Conservation (phyloP, 2,329 filamentous ascomycete genomes). For the Endocalyx cinctus region DNA sequence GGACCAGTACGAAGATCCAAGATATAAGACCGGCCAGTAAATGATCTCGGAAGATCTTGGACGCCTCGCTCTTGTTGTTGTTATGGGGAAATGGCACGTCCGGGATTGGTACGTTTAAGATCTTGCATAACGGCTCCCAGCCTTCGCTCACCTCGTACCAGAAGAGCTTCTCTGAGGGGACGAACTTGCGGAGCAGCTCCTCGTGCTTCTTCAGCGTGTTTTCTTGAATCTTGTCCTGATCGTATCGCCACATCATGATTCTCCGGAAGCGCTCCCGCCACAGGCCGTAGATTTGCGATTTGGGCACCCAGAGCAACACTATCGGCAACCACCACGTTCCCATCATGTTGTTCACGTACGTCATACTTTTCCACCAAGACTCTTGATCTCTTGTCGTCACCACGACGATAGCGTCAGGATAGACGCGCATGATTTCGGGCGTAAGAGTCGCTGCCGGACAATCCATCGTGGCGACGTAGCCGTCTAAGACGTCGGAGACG, state of each 20-base stretch:
- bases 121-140: slow-evolving; percentile 30
- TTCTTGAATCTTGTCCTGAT: slow-evolving; percentile 25
- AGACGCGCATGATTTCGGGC: slow-evolving; percentile 42
- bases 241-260: slow-evolving; percentile 26
- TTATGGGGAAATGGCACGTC: slow-evolving; percentile 31
- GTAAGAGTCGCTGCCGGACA: slow-evolving; percentile 36
- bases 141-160: slow-evolving; percentile 31
- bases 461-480: slow-evolving; percentile 36
- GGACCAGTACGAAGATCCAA: slow-evolving; percentile 23
- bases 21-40: slow-evolving; percentile 20
- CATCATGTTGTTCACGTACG: slow-evolving; percentile 27
- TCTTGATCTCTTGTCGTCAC: slow-evolving; percentile 35
- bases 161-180: slow-evolving; percentile 29
- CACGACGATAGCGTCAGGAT: slow-evolving; percentile 45
- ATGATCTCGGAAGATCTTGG: slow-evolving; percentile 21
- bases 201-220: slow-evolving; percentile 26
- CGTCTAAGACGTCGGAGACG: slow-evolving; percentile 28
- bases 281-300: slow-evolving; percentile 26
- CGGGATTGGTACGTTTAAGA: slow-evolving; percentile 29
- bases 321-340: slow-evolving; percentile 29
- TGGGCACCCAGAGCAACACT: slow-evolving; percentile 28
- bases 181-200: slow-evolving; percentile 25
- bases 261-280: slow-evolving; percentile 27
- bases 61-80: slow-evolving; percentile 26
- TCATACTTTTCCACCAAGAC: slow-evolving; percentile 35